Percentiles rank a stretch among this genome's conserved stretches.
phyloP scores from a whole-genome alignment of 805 yeast genomes.

The Yarrowia divulgata region DNA sequence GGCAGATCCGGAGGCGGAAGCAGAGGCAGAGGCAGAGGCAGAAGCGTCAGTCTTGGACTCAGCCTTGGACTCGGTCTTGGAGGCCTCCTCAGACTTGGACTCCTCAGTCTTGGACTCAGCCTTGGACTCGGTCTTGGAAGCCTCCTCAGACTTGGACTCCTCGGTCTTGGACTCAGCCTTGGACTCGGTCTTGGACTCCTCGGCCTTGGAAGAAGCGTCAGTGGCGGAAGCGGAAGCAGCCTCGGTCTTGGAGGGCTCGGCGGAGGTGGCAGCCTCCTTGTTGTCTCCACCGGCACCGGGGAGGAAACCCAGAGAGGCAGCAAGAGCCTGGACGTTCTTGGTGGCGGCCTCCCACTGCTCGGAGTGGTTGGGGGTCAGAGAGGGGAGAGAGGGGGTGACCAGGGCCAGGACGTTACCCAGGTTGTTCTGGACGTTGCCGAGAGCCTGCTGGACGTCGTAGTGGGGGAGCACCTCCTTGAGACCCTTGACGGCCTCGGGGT shows the following conservation, averaged over 20 bases:
- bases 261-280: not conserved
- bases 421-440: slow-evolving; percentile 29
- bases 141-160: not conserved
- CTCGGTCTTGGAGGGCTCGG: slow-evolving; percentile 27
- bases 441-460: slow-evolving; percentile 34
- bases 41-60: slow-evolving; percentile 8
- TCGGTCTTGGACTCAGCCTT: slow-evolving; percentile 5
- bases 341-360: slow-evolving; percentile 35
- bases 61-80: slow-evolving; percentile 17
- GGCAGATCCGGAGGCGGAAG: not conserved
- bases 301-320: slow-evolving; percentile 28
- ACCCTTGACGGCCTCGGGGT: slow-evolving; percentile 32
- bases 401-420: slow-evolving; percentile 20
- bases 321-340: slow-evolving; percentile 31
- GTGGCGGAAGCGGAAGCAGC: slow-evolving; percentile 12
- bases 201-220: slow-evolving; percentile 25
- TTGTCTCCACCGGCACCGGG: not conserved
- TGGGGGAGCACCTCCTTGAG: slow-evolving; percentile 23
- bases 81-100: slow-evolving; percentile 2
- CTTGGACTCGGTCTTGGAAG: slow-evolving; percentile 18
- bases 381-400: slow-evolving; percentile 29
- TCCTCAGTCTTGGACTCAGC: too few relatives aligned
- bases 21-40: not conserved
- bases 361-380: slow-evolving; percentile 38
- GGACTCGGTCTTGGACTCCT: slow-evolving; percentile 13